phyloP scores from a whole-genome alignment of 2,329 filamentous ascomycete species.

The Ustilaginoidea virens region DNA sequence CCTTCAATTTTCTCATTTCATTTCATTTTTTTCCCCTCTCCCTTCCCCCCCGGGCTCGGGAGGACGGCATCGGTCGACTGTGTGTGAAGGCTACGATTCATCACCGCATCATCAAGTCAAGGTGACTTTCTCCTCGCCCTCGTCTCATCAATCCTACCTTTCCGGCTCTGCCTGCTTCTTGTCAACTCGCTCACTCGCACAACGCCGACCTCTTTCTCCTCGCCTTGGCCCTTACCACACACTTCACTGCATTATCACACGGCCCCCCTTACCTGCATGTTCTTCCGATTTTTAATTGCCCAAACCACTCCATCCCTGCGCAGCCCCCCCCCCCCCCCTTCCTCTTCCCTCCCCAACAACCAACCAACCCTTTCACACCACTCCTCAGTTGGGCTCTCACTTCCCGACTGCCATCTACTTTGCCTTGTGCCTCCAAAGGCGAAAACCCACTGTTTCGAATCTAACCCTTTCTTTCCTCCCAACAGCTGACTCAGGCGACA shows the following conservation, averaged over 20 bases:
- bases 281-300: constrained; percentile 1
- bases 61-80: too few species aligned
- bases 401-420: too few species aligned
- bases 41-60: too few species aligned
- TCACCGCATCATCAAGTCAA: too few species aligned
- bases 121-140: too few species aligned
- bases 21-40: too few species aligned
- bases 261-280: constrained; percentile 5
- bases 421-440: constrained; percentile 1
- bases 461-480: constrained; percentile 23
- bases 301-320: constrained; percentile 6
- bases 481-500: constrained; percentile 45
- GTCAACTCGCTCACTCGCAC: constrained; percentile 1
- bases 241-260: constrained; percentile 5
- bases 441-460: constrained; percentile 11
- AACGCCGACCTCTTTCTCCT: constrained; percentile 1
- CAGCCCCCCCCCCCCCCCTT: constrained; percentile 11
- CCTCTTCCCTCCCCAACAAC: constrained; percentile 4
- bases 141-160: too few species aligned
- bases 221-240: constrained; percentile 4
- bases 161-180: too few species aligned
- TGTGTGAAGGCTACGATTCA: too few species aligned
- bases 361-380: too few species aligned
- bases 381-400: too few species aligned
- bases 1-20: too few species aligned